Evolutionary conservation across 495 filamentous ascomycete genomes (phyloP).

Genomic region (Aspergillus olivimuriae): DNA sequence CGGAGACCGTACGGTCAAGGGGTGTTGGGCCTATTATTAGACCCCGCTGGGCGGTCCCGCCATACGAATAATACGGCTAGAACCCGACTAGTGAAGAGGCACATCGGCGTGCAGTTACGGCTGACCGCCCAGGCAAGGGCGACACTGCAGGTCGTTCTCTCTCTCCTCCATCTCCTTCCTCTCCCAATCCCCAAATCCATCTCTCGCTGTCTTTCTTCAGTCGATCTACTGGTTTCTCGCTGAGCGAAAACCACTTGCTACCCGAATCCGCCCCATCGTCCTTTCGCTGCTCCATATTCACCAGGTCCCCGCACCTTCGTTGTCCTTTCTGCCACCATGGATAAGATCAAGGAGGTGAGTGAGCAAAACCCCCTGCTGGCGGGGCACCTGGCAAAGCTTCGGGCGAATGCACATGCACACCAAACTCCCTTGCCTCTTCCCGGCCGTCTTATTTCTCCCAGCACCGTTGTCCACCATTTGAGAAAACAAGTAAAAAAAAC

Average conservation of each 20-base stretch:
- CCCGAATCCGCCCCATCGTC: conserved; percentile 4
- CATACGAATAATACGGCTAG: no score
- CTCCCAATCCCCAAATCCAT: conserved; percentile 11
- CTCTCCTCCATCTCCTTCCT: conserved; percentile 25
- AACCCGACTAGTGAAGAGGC: no score
- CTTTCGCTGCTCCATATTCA: conserved; percentile 32
- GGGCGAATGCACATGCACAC: conserved; percentile 18
- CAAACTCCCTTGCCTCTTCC: conserved; percentile 8
- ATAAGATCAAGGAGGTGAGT: conserved; percentile 76
- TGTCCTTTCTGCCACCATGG: conserved; percentile 36
- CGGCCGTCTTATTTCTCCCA: conserved; percentile 13
- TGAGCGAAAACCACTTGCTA: conserved; percentile 29
- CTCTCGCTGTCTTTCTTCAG: conserved; percentile 13
- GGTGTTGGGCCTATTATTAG: no score
- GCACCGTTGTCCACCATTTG: background rate
- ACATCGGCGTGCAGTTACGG: no score
- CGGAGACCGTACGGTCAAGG: no score
- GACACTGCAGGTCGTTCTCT: conserved; percentile 2
- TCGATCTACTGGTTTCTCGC: conserved; percentile 29
- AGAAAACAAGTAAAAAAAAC: conserved; percentile 1
- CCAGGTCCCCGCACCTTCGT: conserved; percentile 8
- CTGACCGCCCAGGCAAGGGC: conserved; percentile 30
- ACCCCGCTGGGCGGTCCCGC: no score
- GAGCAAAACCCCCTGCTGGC: conserved; percentile 22
- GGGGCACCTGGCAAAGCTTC: conserved; percentile 41